Evolutionary conservation across 2,329 filamentous ascomycete genomes (phyloP), one percentile per base, ranked within the genome.

Genomic region (Diaporthe amygdali): DNA sequence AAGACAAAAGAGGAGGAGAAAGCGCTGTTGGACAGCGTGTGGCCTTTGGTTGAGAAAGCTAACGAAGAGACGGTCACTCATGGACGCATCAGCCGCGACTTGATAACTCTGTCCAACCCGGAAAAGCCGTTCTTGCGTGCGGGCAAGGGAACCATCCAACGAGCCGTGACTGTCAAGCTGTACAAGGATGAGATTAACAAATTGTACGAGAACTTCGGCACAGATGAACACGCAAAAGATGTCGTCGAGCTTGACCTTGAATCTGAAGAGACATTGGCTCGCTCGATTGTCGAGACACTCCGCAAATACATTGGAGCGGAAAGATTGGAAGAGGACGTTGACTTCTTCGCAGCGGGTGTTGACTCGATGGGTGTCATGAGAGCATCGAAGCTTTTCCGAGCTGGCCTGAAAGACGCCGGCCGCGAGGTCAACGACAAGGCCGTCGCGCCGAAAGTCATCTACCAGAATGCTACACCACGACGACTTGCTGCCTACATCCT

Each of bases 71-170:
- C 83, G 0, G 84, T 85, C 0, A 80, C 84, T 0, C 85, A 88
- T 64, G 86, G 84, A 2, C 84, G 82, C 37, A 84, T 88, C 32
- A 78, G 77, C 2, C 80, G 80, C 1, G 76, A 83, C 12, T 78
- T 85, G 46, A 76, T 87, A 32, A 73, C 75, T 0, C 25, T 88
- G 5, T 78, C 84, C 0, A 78, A 79, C 10, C 79, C 82, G 0
- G 74, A 79, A 10, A 85, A 83, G 73, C 84, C 85, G 0, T 85
- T 88, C 67, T 75, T 78, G 0, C 79, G 83, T 3, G 81, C 85
- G 0, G 79, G 81, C 1, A 88, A 88, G 74, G 85, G 85, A 1
- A 84, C 84, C 0, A 74, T 88, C 7, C 84, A 84, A 75, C 81
- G 84, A n/a, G 74, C 77, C 0, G 74, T 69, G 2, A 82, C 84